Conservation (phyloP, 179 eudicot species). For the Patellifolia procumbens region DNA sequence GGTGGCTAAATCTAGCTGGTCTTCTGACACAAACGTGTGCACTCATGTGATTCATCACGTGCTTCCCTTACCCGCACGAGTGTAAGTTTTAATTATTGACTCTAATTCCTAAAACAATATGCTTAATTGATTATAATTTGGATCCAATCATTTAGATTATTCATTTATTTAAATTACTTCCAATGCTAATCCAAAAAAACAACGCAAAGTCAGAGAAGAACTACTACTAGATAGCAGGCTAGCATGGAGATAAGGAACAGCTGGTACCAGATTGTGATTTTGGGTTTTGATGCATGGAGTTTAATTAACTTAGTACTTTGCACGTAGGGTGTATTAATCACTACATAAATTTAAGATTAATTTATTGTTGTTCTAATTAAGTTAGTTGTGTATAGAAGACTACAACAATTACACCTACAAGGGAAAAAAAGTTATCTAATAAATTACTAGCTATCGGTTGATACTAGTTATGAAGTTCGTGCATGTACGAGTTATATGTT, state of each 20-base stretch:
- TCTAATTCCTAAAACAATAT: slow-evolving; percentile 14
- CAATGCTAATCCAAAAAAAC: slow-evolving; percentile 15
- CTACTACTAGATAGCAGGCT: slow-evolving; percentile 16
- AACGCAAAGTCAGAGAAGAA: slow-evolving; percentile 30
- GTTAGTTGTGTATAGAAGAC: no score
- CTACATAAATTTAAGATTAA: background rate
- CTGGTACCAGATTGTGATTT: slow-evolving; percentile 31
- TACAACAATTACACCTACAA: no score
- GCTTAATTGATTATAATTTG: slow-evolving; percentile 10
- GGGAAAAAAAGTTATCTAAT: no score
- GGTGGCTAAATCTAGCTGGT: slow-evolving; percentile 40
- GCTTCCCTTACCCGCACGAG: slow-evolving; percentile 39
- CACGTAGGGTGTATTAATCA: background rate
- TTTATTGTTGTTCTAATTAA: no score
- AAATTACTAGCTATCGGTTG: no score
- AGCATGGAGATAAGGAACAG: slow-evolving; percentile 30
- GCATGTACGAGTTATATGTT: no score
- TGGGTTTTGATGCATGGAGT: slow-evolving; percentile 11
- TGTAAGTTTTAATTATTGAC: slow-evolving; percentile 25
- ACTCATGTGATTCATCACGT: slow-evolving; percentile 34
- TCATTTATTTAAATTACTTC: background rate
- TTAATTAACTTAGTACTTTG: background rate
- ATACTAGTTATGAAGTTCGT: no score
- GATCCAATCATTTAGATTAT: slow-evolving; percentile 20
- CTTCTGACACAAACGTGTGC: slow-evolving; percentile 40